Evolutionary conservation across 2,329 filamentous ascomycete species (phyloP).

Genomic region (Epichloe sylvatica): DNA sequence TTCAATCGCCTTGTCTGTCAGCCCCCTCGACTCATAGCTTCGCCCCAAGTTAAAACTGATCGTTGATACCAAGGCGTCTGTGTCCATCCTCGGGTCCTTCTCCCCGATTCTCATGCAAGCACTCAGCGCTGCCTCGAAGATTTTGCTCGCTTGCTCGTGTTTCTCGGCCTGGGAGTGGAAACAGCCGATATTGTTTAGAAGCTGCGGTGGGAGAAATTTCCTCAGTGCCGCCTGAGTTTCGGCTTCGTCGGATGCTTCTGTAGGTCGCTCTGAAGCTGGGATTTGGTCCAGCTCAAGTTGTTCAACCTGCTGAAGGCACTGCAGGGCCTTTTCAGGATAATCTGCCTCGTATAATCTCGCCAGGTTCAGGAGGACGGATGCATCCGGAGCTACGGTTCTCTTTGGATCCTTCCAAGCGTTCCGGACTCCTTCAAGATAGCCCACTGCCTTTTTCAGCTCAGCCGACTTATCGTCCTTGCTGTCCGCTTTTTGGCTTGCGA

Average conservation of each 20-base stretch:
- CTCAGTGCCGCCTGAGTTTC: slow-evolving; percentile 49
- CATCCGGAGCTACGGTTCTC: slow-evolving; percentile 66
- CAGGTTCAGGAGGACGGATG: slow-evolving; percentile 80
- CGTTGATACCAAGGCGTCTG: slow-evolving; percentile 82
- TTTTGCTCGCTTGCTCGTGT: slow-evolving; percentile 61
- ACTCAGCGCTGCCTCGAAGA: slow-evolving; percentile 84
- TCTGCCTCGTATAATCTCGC: slow-evolving; percentile 81
- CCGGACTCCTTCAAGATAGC: slow-evolving; percentile 70
- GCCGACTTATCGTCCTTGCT: slow-evolving; percentile 75
- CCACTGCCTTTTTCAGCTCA: slow-evolving; percentile 76
- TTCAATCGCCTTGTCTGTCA: slow-evolving; percentile 69
- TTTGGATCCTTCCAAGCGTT: slow-evolving; percentile 87
- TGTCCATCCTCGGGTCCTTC: slow-evolving; percentile 63
- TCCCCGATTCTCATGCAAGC: slow-evolving; percentile 73
- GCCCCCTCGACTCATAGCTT: slow-evolving; percentile 75
- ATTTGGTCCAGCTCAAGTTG: slow-evolving; percentile 75
- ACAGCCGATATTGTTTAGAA: slow-evolving; percentile 94
- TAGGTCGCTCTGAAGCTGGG: slow-evolving; percentile 51
- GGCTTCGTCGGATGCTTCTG: slow-evolving; percentile 40
- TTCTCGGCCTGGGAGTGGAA: slow-evolving; percentile 86
- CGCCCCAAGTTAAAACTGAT: slow-evolving; percentile 94
- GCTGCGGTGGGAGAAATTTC: slow-evolving; percentile 70
- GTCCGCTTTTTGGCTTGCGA: slow-evolving; percentile 56
- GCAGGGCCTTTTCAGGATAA: slow-evolving; percentile 76
- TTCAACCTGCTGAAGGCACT: slow-evolving; percentile 85